These are phyloP conservation scores for Xanthoconium separans DNA, from an alignment of 1,284 basidiomycete genomes.

Conservation along the genomic window DNA sequence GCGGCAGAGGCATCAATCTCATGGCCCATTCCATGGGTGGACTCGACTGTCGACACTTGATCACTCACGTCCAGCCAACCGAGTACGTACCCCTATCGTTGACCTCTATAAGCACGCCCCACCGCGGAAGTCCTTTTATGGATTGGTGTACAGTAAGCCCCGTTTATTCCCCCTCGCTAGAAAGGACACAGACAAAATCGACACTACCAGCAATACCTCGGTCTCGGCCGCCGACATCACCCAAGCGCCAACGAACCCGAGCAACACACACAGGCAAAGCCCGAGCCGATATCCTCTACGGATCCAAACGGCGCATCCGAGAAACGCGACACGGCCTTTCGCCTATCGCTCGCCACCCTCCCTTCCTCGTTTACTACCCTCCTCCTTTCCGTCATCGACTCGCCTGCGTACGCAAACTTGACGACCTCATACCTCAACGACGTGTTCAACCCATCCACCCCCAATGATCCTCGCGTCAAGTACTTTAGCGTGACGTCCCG, in stretches of 20 bases:
- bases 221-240: constrained; percentile 64
- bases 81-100: constrained; percentile 87
- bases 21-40: constrained; percentile 98
- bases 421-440: constrained; percentile 84
- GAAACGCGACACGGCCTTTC: constrained; percentile 31
- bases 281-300: constrained; percentile 8
- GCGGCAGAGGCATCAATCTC: constrained; percentile 83
- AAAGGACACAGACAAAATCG: constrained; percentile 14
- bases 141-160: constrained; percentile 89
- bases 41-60: constrained; percentile 90
- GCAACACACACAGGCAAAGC: constrained; percentile 10
- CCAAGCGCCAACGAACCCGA: constrained; percentile 2
- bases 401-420: constrained; percentile 95
- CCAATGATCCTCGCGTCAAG: constrained; percentile 80
- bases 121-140: constrained; percentile 98
- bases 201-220: constrained; percentile 70
- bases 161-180: not conserved
- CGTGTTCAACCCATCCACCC: constrained; percentile 91
- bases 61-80: constrained; percentile 80
- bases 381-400: constrained; percentile 91
- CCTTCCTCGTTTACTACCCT: constrained; percentile 85
- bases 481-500: constrained; percentile 93
- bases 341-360: constrained; percentile 52
- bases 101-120: constrained; percentile 92
- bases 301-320: constrained; percentile 28